Evolutionary conservation across 495 filamentous ascomycete genomes (phyloP).

Genomic region (Tuber borchii): DNA sequence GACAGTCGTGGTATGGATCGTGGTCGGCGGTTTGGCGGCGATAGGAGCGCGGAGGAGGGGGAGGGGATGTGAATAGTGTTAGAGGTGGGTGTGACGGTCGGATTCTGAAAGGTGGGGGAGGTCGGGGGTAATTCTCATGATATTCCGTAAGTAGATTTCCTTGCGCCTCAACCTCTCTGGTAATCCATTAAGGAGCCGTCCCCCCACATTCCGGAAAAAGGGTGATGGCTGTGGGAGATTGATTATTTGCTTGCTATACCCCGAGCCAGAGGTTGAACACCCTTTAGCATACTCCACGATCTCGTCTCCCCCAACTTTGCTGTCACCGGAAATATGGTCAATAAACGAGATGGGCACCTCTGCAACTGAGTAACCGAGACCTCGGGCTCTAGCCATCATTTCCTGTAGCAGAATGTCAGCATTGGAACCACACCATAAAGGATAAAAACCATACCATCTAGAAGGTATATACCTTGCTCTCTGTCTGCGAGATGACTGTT

Average conservation of each 20-base stretch:
- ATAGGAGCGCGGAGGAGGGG: too few relatives aligned
- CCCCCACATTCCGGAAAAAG: too few relatives aligned
- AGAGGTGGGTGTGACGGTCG: too few relatives aligned
- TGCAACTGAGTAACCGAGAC: slow-evolving; percentile 79
- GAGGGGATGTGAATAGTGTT: too few relatives aligned
- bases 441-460: slow-evolving; percentile 62
- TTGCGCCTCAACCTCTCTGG: too few relatives aligned
- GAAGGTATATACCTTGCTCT: slow-evolving; percentile 95
- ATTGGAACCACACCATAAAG: not conserved
- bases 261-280: slow-evolving; percentile 83
- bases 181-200: too few relatives aligned
- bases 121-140: too few relatives aligned
- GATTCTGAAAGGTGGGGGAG: too few relatives aligned
- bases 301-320: slow-evolving; percentile 88
- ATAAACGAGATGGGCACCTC: slow-evolving; percentile 96
- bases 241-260: slow-evolving; percentile 49
- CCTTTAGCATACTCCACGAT: slow-evolving; percentile 93
- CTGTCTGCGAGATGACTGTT: slow-evolving; percentile 79
- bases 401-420: not conserved
- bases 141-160: too few relatives aligned
- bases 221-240: too few relatives aligned
- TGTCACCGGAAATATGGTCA: slow-evolving; percentile 89
- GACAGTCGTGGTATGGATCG: too few relatives aligned
- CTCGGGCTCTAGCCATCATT: slow-evolving; percentile 74
- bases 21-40: too few relatives aligned